Evolutionary conservation across 257 asterid species (phyloP).

Genomic region (Plantago major): DNA sequence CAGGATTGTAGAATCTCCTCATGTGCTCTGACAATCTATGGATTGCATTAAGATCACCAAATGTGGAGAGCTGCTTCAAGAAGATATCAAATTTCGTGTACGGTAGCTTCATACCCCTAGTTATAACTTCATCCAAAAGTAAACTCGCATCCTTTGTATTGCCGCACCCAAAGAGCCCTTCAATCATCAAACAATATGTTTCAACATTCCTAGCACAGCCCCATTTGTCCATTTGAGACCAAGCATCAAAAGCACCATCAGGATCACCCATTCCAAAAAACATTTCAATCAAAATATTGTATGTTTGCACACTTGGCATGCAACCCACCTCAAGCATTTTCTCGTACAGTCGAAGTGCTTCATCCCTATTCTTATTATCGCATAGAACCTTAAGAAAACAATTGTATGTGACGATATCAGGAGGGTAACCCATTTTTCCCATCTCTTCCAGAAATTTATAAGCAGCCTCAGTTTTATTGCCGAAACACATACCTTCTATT

Average conservation of each 20-base stretch:
- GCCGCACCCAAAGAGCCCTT: conserved; percentile 68
- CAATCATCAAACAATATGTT: conserved; percentile 78
- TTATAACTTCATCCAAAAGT: conserved; percentile 64
- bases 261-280: conserved; percentile 50
- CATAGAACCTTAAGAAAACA: conserved; percentile 85
- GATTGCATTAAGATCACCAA: conserved; percentile 70
- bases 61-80: conserved; percentile 57
- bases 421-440: conserved; percentile 81
- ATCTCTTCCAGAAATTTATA: conserved; percentile 76
- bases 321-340: conserved; percentile 64
- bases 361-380: conserved; percentile 54
- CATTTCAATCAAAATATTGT: conserved; percentile 72
- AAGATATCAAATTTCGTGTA: conserved; percentile 64
- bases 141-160: conserved; percentile 51
- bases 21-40: conserved; percentile 81
- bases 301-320: conserved; percentile 84
- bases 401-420: conserved; percentile 85
- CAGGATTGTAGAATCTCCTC: conserved; percentile 82
- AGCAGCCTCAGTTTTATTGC: conserved; percentile 73
- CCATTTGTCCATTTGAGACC: conserved; percentile 75
- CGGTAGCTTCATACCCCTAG: conserved; percentile 64
- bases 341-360: conserved; percentile 51
- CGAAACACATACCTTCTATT: conserved; percentile 67
- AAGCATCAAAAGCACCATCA: conserved; percentile 73
- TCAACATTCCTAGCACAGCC: conserved; percentile 65